Percentiles rank a stretch among this genome's conserved stretches.
These are phyloP conservation scores for Nothophytophthora sp. DNA, from an alignment of 352 stramenopile genomes.

Conservation along the genomic window DNA sequence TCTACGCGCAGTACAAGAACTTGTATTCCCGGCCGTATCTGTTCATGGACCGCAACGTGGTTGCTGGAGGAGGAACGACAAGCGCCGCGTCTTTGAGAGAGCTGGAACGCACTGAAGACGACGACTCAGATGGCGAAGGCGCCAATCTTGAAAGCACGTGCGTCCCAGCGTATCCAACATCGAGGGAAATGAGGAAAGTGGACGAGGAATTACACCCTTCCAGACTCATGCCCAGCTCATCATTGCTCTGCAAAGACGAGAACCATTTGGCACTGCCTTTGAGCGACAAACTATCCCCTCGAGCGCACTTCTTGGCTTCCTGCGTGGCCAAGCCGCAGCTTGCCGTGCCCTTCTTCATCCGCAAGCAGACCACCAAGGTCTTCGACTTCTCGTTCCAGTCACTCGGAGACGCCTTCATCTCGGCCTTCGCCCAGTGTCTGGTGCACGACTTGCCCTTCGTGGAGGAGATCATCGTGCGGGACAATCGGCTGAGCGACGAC, in stretches of 20 bases:
- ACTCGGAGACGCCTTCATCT: slow-evolving; percentile 66
- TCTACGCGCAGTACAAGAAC: slow-evolving; percentile 66
- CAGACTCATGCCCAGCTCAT: slow-evolving; percentile 3
- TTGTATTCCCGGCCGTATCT: slow-evolving; percentile 68
- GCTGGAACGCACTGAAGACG: slow-evolving; percentile 3
- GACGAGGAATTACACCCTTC: slow-evolving; percentile 26
- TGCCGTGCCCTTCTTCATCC: slow-evolving; percentile 66
- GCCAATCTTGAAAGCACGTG: slow-evolving; percentile 19
- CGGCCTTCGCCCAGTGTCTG: slow-evolving; percentile 65
- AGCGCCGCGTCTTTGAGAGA: not conserved
- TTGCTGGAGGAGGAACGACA: not conserved
- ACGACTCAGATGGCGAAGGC: slow-evolving; percentile 18
- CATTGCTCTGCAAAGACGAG: slow-evolving; percentile 11
- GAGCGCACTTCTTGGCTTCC: slow-evolving; percentile 61
- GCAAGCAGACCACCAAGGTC: slow-evolving; percentile 57
- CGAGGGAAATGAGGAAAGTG: slow-evolving; percentile 40
- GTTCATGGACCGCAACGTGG: slow-evolving; percentile 40
- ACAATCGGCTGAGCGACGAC: slow-evolving; percentile 87
- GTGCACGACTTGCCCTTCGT: slow-evolving; percentile 60
- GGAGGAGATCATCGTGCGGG: slow-evolving; percentile 81
- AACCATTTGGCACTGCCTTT: slow-evolving; percentile 13
- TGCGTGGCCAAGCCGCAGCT: slow-evolving; percentile 51
- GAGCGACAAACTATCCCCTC: slow-evolving; percentile 57
- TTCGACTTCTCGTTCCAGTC: slow-evolving; percentile 87
- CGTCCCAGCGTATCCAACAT: slow-evolving; percentile 45